phyloP scores from a whole-genome alignment of 2,329 filamentous ascomycete genomes.

The Pestalotiopsis fici region DNA sequence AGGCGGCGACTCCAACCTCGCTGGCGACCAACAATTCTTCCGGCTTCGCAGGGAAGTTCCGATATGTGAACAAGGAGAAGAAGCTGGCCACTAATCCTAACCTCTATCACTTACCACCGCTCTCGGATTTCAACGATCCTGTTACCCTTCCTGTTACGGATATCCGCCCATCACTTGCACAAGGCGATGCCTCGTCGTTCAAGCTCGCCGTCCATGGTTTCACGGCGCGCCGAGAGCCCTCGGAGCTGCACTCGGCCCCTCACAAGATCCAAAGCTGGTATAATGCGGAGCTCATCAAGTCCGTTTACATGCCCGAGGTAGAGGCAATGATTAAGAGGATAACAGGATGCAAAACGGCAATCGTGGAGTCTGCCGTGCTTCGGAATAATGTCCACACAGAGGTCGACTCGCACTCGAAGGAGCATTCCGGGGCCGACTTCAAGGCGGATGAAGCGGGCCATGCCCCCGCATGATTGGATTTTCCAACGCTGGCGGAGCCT shows the following conservation, averaged over 20 bases:
- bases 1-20: not conserved
- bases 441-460: slow-evolving; percentile 12
- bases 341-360: slow-evolving; percentile 25
- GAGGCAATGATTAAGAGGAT: slow-evolving; percentile 24
- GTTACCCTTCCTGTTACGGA: slow-evolving; percentile 6
- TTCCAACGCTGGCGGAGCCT: slow-evolving; percentile 16
- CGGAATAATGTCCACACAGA: slow-evolving; percentile 22
- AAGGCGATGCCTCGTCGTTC: not conserved
- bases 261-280: slow-evolving; percentile 21
- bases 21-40: not conserved
- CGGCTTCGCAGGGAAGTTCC: slow-evolving; percentile 3
- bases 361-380: slow-evolving; percentile 24
- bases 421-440: slow-evolving; percentile 14
- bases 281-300: slow-evolving; percentile 20
- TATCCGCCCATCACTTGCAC: slow-evolving; percentile 1
- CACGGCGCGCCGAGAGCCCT: slow-evolving; percentile 16
- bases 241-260: slow-evolving; percentile 20
- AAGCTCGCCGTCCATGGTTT: slow-evolving; percentile 16
- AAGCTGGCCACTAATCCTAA: slow-evolving; percentile 7
- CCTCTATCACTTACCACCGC: slow-evolving; percentile 9
- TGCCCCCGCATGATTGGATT: not conserved
- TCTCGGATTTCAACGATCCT: slow-evolving; percentile 12
- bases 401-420: slow-evolving; percentile 20
- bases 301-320: slow-evolving; percentile 24
- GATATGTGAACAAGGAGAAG: slow-evolving; percentile 7